These are phyloP conservation scores for Diutina scorzettiae DNA, from an alignment of 1,139 yeast species.

Conservation along the genomic window DNA sequence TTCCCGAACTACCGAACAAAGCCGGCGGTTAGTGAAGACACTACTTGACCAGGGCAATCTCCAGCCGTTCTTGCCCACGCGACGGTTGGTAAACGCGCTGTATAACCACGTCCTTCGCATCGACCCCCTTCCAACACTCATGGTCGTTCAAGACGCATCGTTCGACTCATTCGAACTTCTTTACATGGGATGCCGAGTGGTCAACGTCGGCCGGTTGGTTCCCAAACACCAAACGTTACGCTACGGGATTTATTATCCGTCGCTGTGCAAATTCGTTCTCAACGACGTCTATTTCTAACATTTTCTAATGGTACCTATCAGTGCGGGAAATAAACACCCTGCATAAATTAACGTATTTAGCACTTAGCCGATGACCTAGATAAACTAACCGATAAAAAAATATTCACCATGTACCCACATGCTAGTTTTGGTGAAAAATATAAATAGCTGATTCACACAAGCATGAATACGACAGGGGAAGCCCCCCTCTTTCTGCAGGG, in stretches of 20 bases:
- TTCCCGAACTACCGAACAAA: slow-evolving; percentile 40
- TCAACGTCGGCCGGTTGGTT: slow-evolving; percentile 57
- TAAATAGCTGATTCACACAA: too few species aligned
- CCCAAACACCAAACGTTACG: slow-evolving; percentile 36
- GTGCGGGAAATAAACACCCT: too few species aligned
- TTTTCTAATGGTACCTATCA: too few species aligned
- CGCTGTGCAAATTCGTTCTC: neutral
- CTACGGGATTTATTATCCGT: slow-evolving; percentile 63
- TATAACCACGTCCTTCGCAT: slow-evolving; percentile 58
- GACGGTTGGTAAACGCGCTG: slow-evolving; percentile 58
- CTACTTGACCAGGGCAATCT: slow-evolving; percentile 77
- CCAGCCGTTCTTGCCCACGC: slow-evolving; percentile 58
- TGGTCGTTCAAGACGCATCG: slow-evolving; percentile 55
- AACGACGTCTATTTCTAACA: too few species aligned
- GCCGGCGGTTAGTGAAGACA: slow-evolving; percentile 68
- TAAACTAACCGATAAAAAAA: too few species aligned
- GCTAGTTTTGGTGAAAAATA: too few species aligned
- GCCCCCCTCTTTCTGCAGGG: too few species aligned
- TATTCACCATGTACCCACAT: too few species aligned
- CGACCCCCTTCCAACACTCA: slow-evolving; percentile 67
- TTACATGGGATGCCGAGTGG: slow-evolving; percentile 71
- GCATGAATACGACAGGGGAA: too few species aligned
- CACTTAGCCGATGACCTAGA: too few species aligned
- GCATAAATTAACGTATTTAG: too few species aligned
- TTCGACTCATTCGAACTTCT: slow-evolving; percentile 64